These are phyloP conservation scores for Populus davidiana DNA, from an alignment of 345 rosid genomes.

Conservation along the genomic window DNA sequence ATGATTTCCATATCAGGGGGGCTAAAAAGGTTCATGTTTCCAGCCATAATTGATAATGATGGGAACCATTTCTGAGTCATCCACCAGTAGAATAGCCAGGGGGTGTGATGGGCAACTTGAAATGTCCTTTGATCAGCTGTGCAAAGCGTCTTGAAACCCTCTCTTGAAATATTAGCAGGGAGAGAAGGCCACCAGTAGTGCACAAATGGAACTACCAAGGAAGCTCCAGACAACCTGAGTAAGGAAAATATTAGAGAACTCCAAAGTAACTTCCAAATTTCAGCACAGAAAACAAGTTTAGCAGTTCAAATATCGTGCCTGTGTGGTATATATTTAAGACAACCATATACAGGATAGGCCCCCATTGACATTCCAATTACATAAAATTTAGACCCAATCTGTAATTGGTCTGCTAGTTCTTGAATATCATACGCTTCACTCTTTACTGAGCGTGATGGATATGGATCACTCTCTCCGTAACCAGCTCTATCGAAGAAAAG, in stretches of 20 bases:
- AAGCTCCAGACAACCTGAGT: constrained; percentile 60
- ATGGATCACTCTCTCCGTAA: constrained; percentile 91
- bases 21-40: constrained; percentile 40
- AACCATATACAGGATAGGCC: constrained; percentile 61
- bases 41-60: constrained; percentile 43
- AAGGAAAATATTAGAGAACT: neutral
- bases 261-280: neutral
- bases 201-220: constrained; percentile 72
- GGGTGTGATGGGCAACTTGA: constrained; percentile 57
- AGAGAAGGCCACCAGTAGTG: constrained; percentile 83
- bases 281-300: neutral
- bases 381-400: constrained; percentile 65
- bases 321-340: constrained; percentile 75
- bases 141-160: constrained; percentile 37
- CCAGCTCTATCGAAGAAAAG: constrained; percentile 82
- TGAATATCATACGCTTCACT: constrained; percentile 75
- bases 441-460: constrained; percentile 69
- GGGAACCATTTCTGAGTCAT: constrained; percentile 78
- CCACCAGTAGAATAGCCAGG: constrained; percentile 88
- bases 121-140: constrained; percentile 53
- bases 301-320: constrained; percentile 43
- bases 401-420: constrained; percentile 78
- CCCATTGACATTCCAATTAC: constrained; percentile 84
- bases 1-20: constrained; percentile 43
- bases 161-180: constrained; percentile 44